phyloP scores from a whole-genome alignment of 352 stramenopile species.

The Globisporangium recalcitrans region DNA sequence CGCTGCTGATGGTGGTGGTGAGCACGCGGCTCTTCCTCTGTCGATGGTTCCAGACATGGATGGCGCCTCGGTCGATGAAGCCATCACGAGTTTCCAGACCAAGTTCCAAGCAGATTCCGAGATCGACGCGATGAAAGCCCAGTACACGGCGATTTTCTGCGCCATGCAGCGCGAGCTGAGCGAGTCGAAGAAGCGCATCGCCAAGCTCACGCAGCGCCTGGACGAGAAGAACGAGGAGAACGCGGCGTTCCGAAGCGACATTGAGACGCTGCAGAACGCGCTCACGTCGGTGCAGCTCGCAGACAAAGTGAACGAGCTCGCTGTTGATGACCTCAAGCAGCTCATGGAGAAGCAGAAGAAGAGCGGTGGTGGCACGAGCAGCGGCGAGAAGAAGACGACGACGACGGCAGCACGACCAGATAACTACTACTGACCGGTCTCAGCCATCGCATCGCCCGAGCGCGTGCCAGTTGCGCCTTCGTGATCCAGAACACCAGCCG shows the following conservation, averaged over 20 bases:
- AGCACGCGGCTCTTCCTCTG: background rate
- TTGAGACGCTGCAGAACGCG: constrained; percentile 56
- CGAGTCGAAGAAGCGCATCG: constrained; percentile 49
- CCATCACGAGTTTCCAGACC: constrained; percentile 45
- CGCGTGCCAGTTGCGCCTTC: background rate
- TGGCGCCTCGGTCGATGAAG: constrained; percentile 35
- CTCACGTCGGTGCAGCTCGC: constrained; percentile 58
- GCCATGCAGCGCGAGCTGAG: constrained; percentile 54
- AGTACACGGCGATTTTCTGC: constrained; percentile 68
- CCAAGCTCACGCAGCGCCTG: constrained; percentile 43
- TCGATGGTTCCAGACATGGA: constrained; percentile 15
- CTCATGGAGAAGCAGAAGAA: constrained; percentile 19
- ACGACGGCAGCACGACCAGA: constrained; percentile 3
- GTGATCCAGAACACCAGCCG: background rate
- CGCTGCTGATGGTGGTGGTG: background rate
- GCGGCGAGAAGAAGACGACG: constrained; percentile 2
- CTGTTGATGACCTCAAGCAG: constrained; percentile 47
- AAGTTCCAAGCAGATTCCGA: constrained; percentile 12
- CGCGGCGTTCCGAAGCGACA: constrained; percentile 51
- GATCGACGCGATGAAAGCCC: constrained; percentile 33
- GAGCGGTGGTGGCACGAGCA: constrained; percentile 11
- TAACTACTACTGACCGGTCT: constrained; percentile 17
- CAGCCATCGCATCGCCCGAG: background rate
- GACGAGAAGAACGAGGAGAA: constrained; percentile 57
- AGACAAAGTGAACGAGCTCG: constrained; percentile 54